Base-by-base conservation (phyloP, 1,139 yeast genomes). In the Hyphopichia burtonii region DNA sequence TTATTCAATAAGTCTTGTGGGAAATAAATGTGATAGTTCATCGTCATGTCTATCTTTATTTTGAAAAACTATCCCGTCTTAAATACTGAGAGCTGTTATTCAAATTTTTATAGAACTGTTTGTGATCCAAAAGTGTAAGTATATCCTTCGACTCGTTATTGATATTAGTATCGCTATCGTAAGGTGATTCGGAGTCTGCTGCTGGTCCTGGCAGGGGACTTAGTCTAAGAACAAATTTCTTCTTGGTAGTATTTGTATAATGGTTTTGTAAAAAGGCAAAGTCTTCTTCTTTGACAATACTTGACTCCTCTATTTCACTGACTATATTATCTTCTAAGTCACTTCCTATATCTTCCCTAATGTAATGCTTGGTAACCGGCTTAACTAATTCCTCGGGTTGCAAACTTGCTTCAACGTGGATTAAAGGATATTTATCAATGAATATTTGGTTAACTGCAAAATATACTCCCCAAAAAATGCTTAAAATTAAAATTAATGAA, bases 71-170 rank as follows among this genome's bases (percentile, higher is more conserved):
- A 50, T 72, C 78, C 42, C 78, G 53, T 41, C 78, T 52, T 31
- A 71, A 54, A 47, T 66, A 71, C 47, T 69, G 77, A 1, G 75
- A 66, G 46, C 76, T 71, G 48, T 63, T 69, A 51, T 71, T 71
- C 42, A 68, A 56, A 44, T 61, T 65, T 41, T 59, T 57, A 52
- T 71, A 71, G 49, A 71, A 67, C 20, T 51, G 53, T 27, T 44
- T 51, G 32, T 49, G 60, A 39, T 57, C 56, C 31, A 58, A 47
- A n/a, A 48, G 36, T 4, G 41, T 18, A 16, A 48, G 20, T 4
- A 34, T 36, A 38, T 50, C 54, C 17, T 39, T 35, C 12, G 33
- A 44, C 27, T 45, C 52, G 23, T 41, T 44, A 14, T 35, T 42
- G 36, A 23, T 31, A 5, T 39, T 34, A 11, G 31, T 44, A 23